Evolutionary conservation across 2,329 filamentous ascomycete genomes (phyloP).

Genomic region (Phaeoacremonium minimum): DNA sequence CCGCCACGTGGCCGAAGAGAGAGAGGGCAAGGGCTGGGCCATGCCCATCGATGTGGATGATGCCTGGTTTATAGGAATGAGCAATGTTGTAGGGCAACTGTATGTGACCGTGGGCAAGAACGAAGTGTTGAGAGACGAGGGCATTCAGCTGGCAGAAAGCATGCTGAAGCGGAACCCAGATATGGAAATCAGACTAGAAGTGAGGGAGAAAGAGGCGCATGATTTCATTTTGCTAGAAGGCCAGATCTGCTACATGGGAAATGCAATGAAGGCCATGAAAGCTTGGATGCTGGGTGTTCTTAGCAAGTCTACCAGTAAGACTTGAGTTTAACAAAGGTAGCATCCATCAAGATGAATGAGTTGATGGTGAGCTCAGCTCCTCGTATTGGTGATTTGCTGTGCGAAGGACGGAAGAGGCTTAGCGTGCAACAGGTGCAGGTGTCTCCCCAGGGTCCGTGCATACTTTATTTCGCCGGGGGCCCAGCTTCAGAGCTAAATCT

Average conservation of each 20-base stretch:
- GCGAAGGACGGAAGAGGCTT: too few species aligned
- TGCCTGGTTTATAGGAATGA: slow-evolving; percentile 21
- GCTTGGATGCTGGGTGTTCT: neutral
- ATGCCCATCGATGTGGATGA: slow-evolving; percentile 21
- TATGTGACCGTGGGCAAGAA: slow-evolving; percentile 26
- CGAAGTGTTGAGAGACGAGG: slow-evolving; percentile 25
- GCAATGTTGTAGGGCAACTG: slow-evolving; percentile 12
- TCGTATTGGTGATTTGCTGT: too few species aligned
- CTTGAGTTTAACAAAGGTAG: too few species aligned
- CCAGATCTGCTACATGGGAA: neutral
- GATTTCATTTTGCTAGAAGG: slow-evolving; percentile 26
- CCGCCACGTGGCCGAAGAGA: slow-evolving; percentile 8
- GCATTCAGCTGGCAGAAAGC: slow-evolving; percentile 15
- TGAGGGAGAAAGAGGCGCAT: slow-evolving; percentile 22
- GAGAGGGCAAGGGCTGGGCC: slow-evolving; percentile 15
- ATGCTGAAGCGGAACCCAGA: slow-evolving; percentile 13
- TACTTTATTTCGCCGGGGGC: too few species aligned
- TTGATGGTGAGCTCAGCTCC: too few species aligned
- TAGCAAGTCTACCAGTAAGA: too few species aligned
- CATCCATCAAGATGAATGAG: too few species aligned
- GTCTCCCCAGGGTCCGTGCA: too few species aligned
- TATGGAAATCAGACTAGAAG: slow-evolving; percentile 20
- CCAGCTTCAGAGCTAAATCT: too few species aligned
- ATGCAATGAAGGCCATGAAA: slow-evolving; percentile 1
- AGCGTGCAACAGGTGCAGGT: too few species aligned